phyloP scores from a whole-genome alignment of 805 yeast species.

The Ogataea zsoltii region DNA sequence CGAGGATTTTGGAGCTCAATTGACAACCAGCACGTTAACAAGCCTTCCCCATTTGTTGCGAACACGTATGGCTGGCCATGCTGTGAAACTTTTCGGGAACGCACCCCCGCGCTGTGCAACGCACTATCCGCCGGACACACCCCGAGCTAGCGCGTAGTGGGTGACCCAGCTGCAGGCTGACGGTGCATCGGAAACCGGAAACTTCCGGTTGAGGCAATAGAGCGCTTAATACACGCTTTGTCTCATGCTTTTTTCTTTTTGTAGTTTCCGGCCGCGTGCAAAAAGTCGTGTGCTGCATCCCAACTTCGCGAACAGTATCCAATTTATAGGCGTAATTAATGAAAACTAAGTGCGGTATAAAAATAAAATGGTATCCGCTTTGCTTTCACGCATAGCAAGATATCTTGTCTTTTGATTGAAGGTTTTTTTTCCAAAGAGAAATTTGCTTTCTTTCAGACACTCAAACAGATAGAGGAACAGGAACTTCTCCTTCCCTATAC shows the following conservation, averaged over 20 bases:
- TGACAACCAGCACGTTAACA: too few species aligned
- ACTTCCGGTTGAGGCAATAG: slow-evolving; percentile 3
- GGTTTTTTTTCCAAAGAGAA: slow-evolving; percentile 2
- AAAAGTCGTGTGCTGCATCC: slow-evolving; percentile 5
- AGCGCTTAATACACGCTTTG: slow-evolving; percentile 3
- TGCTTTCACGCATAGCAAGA: too few species aligned
- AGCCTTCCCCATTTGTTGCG: too few species aligned
- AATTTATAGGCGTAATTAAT: slow-evolving; percentile 5
- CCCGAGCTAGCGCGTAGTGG: background rate
- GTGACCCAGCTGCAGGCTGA: slow-evolving; percentile 4
- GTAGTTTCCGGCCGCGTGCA: slow-evolving; percentile 5
- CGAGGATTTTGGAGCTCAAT: too few species aligned
- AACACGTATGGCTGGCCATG: too few species aligned
- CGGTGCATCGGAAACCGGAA: slow-evolving; percentile 5
- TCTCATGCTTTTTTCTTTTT: slow-evolving; percentile 7
- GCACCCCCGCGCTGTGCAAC: background rate
- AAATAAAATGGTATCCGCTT: slow-evolving; percentile 16
- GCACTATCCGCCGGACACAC: slow-evolving; percentile 1
- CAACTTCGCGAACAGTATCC: slow-evolving; percentile 13
- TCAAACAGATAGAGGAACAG: background rate
- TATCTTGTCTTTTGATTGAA: background rate
- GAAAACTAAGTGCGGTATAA: slow-evolving; percentile 12
- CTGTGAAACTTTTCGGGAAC: too few species aligned
- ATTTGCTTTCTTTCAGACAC: slow-evolving; percentile 4
- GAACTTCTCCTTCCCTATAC: background rate